Evolutionary conservation across 352 stramenopile genomes (phyloP).

Genomic region (Phytopythium vexans): DNA sequence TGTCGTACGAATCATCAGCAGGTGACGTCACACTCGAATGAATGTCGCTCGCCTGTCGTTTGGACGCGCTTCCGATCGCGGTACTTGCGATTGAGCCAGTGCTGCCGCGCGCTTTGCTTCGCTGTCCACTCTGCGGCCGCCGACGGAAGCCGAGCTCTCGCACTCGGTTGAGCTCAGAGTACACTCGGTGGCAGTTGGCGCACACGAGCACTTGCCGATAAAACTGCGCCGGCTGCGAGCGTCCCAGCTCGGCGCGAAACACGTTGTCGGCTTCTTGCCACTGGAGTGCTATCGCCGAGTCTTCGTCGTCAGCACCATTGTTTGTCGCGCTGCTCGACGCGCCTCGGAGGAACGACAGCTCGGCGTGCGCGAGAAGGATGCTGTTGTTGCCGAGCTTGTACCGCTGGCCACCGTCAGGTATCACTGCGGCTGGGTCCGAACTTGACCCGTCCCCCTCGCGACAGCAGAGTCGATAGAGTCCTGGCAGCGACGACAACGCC

Average conservation of each 20-base stretch:
- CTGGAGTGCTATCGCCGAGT: constrained; percentile 20
- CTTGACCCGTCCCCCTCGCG: neutral
- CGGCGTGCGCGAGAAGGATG: constrained; percentile 54
- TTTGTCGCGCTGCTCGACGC: neutral
- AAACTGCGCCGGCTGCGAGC: constrained; percentile 60
- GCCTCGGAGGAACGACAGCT: constrained; percentile 46
- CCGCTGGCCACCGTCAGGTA: constrained; percentile 46
- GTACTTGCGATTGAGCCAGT: neutral
- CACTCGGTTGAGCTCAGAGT: constrained; percentile 47
- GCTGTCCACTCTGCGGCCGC: neutral
- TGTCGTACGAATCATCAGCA: constrained; percentile 28
- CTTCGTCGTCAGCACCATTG: constrained; percentile 5
- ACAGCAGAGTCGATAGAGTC: constrained; percentile 18
- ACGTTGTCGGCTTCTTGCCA: constrained; percentile 72
- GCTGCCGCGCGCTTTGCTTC: neutral
- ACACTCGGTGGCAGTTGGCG: constrained; percentile 69
- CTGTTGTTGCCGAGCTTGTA: constrained; percentile 80
- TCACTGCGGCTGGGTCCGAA: constrained; percentile 1
- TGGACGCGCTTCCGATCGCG: neutral
- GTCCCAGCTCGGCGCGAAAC: constrained; percentile 57
- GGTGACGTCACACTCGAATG: too few species aligned
- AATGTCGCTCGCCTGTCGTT: neutral
- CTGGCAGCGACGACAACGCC: constrained; percentile 24
- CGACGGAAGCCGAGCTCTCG: constrained; percentile 48
- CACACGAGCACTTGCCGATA: constrained; percentile 81